phyloP scores from a whole-genome alignment of 805 yeast species.

The Kodamaea lidongshanica region DNA sequence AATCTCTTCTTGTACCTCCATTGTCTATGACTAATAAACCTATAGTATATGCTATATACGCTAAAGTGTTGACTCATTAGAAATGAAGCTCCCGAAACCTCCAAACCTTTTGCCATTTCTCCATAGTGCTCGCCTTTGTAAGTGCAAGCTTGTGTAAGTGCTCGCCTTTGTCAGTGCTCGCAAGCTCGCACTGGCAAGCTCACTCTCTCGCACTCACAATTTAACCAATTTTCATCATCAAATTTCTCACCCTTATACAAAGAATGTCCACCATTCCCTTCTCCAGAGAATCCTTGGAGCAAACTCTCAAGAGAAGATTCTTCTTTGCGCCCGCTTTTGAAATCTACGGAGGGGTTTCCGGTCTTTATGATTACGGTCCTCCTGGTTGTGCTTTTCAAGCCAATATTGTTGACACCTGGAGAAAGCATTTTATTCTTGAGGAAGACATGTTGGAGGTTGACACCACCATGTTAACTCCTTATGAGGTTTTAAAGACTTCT shows the following conservation, averaged over 20 bases:
- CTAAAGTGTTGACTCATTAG: too few relatives aligned
- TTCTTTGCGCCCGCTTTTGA: constrained; percentile 97
- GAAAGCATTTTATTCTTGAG: constrained; percentile 94
- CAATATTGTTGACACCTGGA: constrained; percentile 90
- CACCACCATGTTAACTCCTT: constrained; percentile 95
- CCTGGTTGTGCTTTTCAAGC: constrained; percentile 99
- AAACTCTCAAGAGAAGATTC: constrained; percentile 89
- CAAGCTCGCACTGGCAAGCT: too few relatives aligned
- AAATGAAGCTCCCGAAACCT: too few relatives aligned
- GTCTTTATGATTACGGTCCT: constrained; percentile 97
- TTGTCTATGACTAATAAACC: too few relatives aligned
- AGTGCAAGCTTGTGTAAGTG: too few relatives aligned
- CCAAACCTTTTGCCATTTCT: too few relatives aligned
- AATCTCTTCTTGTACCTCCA: too few relatives aligned
- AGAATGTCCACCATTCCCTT: constrained; percentile 43
- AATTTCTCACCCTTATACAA: not conserved
- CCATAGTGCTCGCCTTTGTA: too few relatives aligned
- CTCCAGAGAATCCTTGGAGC: constrained; percentile 83
- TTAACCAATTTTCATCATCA: constrained; percentile 18
- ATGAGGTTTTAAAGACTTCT: constrained; percentile 95
- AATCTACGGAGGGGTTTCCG: constrained; percentile 97
- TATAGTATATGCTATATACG: too few relatives aligned
- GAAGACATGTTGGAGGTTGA: constrained; percentile 99
- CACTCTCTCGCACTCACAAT: too few relatives aligned
- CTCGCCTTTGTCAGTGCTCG: too few relatives aligned